phyloP scores from a whole-genome alignment of 2,329 filamentous ascomycete species.

The Elsinoe perseae region DNA sequence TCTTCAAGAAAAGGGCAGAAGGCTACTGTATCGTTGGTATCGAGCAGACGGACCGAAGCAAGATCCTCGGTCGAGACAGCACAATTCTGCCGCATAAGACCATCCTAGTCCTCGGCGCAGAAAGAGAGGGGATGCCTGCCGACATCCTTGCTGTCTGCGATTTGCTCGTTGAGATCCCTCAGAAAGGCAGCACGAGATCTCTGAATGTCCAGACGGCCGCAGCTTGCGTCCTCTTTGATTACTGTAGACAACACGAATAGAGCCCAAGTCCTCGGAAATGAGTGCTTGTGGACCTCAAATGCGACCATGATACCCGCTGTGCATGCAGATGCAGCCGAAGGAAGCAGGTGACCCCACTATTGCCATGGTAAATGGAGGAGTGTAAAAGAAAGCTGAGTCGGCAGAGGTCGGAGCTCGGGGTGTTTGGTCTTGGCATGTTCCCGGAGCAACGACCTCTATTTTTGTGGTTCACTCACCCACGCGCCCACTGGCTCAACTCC shows the following conservation, averaged over 20 bases:
- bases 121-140: slow-evolving; percentile 45
- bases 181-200: slow-evolving; percentile 45
- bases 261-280: neutral
- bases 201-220: slow-evolving; percentile 50
- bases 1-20: slow-evolving; percentile 36
- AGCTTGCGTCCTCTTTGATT: slow-evolving; percentile 46
- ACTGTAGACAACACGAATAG: slow-evolving; percentile 35
- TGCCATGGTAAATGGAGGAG: slow-evolving; percentile 8
- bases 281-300: neutral
- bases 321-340: neutral
- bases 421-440: slow-evolving; percentile 3
- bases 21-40: slow-evolving; percentile 47
- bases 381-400: neutral
- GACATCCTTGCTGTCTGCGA: slow-evolving; percentile 43
- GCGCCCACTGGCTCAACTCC: slow-evolving; percentile 2
- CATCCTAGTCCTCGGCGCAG: slow-evolving; percentile 42
- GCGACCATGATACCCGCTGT: neutral
- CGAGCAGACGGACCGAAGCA: slow-evolving; percentile 46
- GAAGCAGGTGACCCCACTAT: slow-evolving; percentile 11
- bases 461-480: slow-evolving; percentile 12
- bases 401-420: neutral
- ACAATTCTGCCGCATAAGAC: slow-evolving; percentile 28
- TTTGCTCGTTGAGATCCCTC: slow-evolving; percentile 46
- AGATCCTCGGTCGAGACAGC: slow-evolving; percentile 35
- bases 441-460: slow-evolving; percentile 8